These are phyloP conservation scores for Fusarium miscanthi DNA, from an alignment of 2,329 filamentous ascomycete species.

Conservation along the genomic window DNA sequence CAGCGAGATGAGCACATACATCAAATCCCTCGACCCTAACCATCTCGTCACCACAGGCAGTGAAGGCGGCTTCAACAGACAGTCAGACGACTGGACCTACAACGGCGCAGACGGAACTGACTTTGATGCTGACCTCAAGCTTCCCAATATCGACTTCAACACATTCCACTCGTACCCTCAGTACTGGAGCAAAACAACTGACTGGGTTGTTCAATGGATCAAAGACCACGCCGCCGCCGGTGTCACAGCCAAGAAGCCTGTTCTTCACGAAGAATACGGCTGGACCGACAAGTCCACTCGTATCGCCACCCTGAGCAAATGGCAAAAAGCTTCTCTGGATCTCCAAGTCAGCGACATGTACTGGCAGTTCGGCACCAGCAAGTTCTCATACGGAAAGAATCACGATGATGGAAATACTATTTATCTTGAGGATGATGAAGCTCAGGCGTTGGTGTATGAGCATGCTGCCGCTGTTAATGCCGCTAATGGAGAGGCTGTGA, in stretches of 20 bases:
- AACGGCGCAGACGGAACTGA: slow-evolving; percentile 63
- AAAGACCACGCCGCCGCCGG: slow-evolving; percentile 61
- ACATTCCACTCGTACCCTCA: slow-evolving; percentile 67
- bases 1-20: slow-evolving; percentile 64
- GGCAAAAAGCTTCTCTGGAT: slow-evolving; percentile 61
- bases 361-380: slow-evolving; percentile 66
- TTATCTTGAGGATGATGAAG: slow-evolving; percentile 62
- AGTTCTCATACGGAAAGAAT: slow-evolving; percentile 64
- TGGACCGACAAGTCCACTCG: slow-evolving; percentile 57
- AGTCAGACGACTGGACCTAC: slow-evolving; percentile 57
- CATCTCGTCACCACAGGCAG: slow-evolving; percentile 67
- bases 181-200: slow-evolving; percentile 63
- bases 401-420: slow-evolving; percentile 68
- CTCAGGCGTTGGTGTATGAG: slow-evolving; percentile 56
- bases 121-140: slow-evolving; percentile 59
- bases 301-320: slow-evolving; percentile 57
- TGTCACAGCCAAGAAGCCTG: slow-evolving; percentile 58
- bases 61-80: slow-evolving; percentile 67
- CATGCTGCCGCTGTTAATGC: slow-evolving; percentile 56
- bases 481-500: slow-evolving; percentile 46
- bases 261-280: slow-evolving; percentile 55
- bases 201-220: slow-evolving; percentile 66
- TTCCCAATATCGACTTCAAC: slow-evolving; percentile 64
- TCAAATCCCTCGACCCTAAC: slow-evolving; percentile 63
- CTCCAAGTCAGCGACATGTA: slow-evolving; percentile 64